phyloP scores from a whole-genome alignment of 768 basidiomycete species.

The Sistotremastrum suecicum region DNA sequence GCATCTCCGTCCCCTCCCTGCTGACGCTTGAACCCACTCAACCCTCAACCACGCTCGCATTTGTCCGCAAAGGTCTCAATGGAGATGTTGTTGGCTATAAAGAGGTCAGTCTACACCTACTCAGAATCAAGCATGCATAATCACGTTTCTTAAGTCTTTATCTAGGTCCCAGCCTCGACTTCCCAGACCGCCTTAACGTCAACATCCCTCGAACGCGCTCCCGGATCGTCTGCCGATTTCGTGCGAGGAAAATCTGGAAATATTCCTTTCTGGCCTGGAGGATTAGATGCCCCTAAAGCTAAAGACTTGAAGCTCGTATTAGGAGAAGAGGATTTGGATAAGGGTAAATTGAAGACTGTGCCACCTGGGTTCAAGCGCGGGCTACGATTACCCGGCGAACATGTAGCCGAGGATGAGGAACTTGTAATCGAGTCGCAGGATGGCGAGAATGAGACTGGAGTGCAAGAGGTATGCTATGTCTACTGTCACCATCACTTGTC shows the following conservation, averaged over 20 bases:
- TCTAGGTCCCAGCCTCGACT: conserved; percentile 42
- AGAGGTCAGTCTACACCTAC: conserved; percentile 38
- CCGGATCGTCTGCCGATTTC: conserved; percentile 65
- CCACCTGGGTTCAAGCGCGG: conserved; percentile 80
- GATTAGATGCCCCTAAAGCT: conserved; percentile 52
- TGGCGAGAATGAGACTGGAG: no score
- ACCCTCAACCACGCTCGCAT: conserved; percentile 58
- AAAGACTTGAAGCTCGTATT: conserved; percentile 20
- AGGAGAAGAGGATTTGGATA: conserved; percentile 18
- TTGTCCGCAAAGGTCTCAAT: conserved; percentile 65
- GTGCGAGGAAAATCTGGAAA: conserved; percentile 89
- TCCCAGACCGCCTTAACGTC: conserved; percentile 62
- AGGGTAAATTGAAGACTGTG: conserved; percentile 44
- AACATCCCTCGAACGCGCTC: conserved; percentile 73
- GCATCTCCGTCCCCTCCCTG: conserved; percentile 45
- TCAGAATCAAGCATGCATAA: conserved; percentile 1
- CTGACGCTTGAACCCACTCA: conserved; percentile 54
- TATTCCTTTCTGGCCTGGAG: conserved; percentile 91
- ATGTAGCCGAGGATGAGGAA: conserved; percentile 33
- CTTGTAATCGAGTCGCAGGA: conserved; percentile 9
- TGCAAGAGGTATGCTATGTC: no score
- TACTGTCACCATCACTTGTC: no score
- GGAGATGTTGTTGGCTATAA: conserved; percentile 70
- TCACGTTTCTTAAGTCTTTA: conserved; percentile 1
- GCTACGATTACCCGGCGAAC: conserved; percentile 46